Evolutionary conservation across 2,329 filamentous ascomycete genomes (phyloP).

Genomic region (Penicillium sp.): DNA sequence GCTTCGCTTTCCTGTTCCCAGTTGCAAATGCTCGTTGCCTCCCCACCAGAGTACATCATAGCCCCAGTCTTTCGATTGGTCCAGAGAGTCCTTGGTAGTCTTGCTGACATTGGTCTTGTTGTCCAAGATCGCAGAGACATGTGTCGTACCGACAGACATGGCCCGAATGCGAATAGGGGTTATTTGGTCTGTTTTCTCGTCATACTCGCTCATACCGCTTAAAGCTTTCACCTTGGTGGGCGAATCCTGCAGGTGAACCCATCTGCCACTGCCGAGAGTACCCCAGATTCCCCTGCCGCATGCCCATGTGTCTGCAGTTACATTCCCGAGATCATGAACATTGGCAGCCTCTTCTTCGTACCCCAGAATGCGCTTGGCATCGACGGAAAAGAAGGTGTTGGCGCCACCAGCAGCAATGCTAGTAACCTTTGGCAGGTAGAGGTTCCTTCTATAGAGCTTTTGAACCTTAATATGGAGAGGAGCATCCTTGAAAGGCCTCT

Average conservation of each 20-base stretch:
- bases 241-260: constrained; percentile 73
- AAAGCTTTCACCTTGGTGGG: constrained; percentile 75
- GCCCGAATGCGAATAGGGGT: constrained; percentile 68
- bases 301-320: constrained; percentile 72
- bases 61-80: constrained; percentile 74
- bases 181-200: constrained; percentile 59
- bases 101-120: constrained; percentile 64
- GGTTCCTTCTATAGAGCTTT: constrained; percentile 62
- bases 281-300: constrained; percentile 81
- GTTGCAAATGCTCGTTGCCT: constrained; percentile 85
- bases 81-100: constrained; percentile 44
- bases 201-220: constrained; percentile 76
- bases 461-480: constrained; percentile 63
- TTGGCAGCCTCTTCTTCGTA: constrained; percentile 37
- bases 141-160: constrained; percentile 68
- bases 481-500: constrained; percentile 55
- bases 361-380: constrained; percentile 55
- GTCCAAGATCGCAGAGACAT: constrained; percentile 72
- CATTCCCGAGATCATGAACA: constrained; percentile 42
- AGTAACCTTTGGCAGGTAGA: constrained; percentile 59
- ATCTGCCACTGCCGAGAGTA: constrained; percentile 71
- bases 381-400: constrained; percentile 80
- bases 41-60: constrained; percentile 89
- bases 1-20: constrained; percentile 80
- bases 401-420: constrained; percentile 73